These are phyloP conservation scores for Xylaria sp. DNA, from an alignment of 2,329 filamentous ascomycete species.

Conservation along the genomic window DNA sequence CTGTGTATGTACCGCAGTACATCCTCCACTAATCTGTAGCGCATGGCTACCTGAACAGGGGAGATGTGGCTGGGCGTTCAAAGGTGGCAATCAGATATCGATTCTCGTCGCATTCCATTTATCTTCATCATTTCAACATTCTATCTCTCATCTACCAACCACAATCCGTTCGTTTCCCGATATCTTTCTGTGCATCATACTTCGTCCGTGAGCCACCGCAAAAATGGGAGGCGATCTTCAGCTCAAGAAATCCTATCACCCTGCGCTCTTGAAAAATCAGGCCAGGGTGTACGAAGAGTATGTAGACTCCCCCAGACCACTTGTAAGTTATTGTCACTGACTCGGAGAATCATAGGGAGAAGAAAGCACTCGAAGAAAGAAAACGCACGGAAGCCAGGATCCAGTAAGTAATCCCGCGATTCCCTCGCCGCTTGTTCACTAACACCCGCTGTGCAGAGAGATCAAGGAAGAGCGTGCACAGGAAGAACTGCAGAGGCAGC, in stretches of 20 bases:
- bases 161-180: neutral
- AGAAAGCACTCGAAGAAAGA: conserved; percentile 77
- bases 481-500: conserved; percentile 86
- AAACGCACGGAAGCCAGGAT: conserved; percentile 77
- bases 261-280: conserved; percentile 87
- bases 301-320: neutral
- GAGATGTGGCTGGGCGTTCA: conserved; percentile 17
- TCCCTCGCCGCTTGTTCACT: neutral
- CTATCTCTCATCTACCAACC: conserved; percentile 3
- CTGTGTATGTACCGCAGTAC: too few relatives aligned
- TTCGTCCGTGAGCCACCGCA: conserved; percentile 22
- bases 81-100: conserved; percentile 16
- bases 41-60: too few relatives aligned
- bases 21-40: too few relatives aligned
- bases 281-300: conserved; percentile 80
- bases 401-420: neutral
- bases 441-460: conserved; percentile 90
- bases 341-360: conserved; percentile 52
- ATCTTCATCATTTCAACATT: neutral
- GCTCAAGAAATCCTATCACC: conserved; percentile 94
- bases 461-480: conserved; percentile 91
- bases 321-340: neutral
- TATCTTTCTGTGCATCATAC: neutral
- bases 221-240: conserved; percentile 94
- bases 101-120: neutral